These are phyloP conservation scores for Lentinula sp. DNA, from an alignment of 768 basidiomycete genomes.

Conservation along the genomic window DNA sequence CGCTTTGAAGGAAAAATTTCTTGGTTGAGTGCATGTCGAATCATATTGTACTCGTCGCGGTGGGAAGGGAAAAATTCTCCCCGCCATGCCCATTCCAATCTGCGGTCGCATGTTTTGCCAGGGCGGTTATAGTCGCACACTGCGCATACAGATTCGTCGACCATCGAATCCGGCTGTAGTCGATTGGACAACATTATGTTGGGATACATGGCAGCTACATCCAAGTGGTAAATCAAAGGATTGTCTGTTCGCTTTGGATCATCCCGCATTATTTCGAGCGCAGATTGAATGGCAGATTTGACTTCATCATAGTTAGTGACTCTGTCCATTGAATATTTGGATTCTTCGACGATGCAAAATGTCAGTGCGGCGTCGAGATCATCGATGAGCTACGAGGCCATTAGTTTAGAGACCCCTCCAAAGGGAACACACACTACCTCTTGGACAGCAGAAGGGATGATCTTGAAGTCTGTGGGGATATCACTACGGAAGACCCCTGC, in stretches of 20 bases:
- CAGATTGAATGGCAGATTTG: constrained; percentile 66
- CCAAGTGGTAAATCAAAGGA: constrained; percentile 96
- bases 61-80: constrained; percentile 98
- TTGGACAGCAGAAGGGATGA: constrained; percentile 82
- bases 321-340: constrained; percentile 65
- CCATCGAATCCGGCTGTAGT: constrained; percentile 95
- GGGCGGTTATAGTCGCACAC: constrained; percentile 98
- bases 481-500: constrained; percentile 98
- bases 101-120: constrained; percentile 89
- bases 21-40: constrained; percentile 92
- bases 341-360: constrained; percentile 87
- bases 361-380: constrained; percentile 88
- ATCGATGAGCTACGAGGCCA: constrained; percentile 66
- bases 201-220: constrained; percentile 99
- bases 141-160: constrained; percentile 93
- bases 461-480: constrained; percentile 91
- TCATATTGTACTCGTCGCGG: constrained; percentile 98
- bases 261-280: constrained; percentile 88
- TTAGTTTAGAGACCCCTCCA: not conserved
- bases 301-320: constrained; percentile 97
- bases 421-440: constrained; percentile 40
- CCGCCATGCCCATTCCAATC: constrained; percentile 97
- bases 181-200: constrained; percentile 99
- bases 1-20: constrained; percentile 84
- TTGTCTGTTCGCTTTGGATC: constrained; percentile 84